These are phyloP conservation scores for Dendrothele bispora DNA, from an alignment of 768 basidiomycete genomes.

Conservation along the genomic window DNA sequence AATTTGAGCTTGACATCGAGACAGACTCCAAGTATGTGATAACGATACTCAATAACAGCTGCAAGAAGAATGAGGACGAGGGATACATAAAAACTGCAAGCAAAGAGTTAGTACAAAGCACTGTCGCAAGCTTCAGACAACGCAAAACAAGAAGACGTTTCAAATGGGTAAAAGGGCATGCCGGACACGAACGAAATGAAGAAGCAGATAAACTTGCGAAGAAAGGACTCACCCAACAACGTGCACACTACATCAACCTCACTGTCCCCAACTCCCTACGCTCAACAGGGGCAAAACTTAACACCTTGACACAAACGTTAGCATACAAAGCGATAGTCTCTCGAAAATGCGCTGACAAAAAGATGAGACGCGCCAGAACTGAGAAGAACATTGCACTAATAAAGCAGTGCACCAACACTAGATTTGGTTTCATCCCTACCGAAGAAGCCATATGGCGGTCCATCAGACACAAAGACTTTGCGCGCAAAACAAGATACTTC, in stretches of 20 bases:
- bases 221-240: background rate
- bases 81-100: background rate
- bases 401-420: background rate
- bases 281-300: background rate
- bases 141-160: background rate
- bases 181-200: background rate
- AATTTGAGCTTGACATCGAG: too few species aligned
- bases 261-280: background rate
- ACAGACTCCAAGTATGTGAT: too few species aligned
- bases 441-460: constrained; percentile 5
- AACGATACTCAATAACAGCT: too few species aligned
- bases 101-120: background rate
- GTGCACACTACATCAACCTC: too few species aligned
- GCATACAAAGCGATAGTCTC: background rate
- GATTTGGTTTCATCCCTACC: background rate
- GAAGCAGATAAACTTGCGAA: background rate
- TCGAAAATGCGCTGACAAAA: background rate
- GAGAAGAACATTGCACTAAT: background rate
- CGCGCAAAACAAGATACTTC: constrained; percentile 10
- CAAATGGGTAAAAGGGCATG: too few species aligned
- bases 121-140: background rate
- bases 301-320: background rate
- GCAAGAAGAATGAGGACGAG: too few species aligned
- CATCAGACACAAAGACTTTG: constrained; percentile 9
- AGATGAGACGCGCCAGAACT: background rate